phyloP scores from a whole-genome alignment of 768 basidiomycete species.

The Cantharellus anzutake region DNA sequence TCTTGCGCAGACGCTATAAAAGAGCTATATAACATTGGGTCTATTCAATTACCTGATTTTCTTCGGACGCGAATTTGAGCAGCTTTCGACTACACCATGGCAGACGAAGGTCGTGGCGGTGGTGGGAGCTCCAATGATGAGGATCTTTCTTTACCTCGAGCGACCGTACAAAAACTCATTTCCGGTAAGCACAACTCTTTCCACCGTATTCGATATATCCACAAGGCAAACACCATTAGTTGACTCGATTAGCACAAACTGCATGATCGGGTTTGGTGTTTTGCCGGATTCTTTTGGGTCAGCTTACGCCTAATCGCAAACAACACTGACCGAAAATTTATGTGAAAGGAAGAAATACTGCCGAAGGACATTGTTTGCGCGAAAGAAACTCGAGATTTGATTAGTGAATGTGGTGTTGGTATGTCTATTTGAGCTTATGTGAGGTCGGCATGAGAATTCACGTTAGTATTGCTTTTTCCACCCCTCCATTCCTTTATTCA shows the following conservation, averaged over 20 bases:
- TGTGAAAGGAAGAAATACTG: slow-evolving; percentile 47
- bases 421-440: slow-evolving; percentile 11
- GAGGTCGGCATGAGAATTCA: not conserved
- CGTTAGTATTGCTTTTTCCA: too few species aligned
- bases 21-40: too few species aligned
- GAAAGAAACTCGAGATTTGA: slow-evolving; percentile 91
- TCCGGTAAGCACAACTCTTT: slow-evolving; percentile 31
- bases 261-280: not conserved
- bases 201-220: not conserved
- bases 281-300: not conserved
- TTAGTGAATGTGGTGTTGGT: slow-evolving; percentile 99
- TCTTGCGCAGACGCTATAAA: too few species aligned
- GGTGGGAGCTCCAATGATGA: slow-evolving; percentile 37
- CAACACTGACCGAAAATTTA: not conserved
- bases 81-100: not conserved
- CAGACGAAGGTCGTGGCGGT: not conserved
- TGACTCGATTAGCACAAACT: not conserved
- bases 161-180: slow-evolving; percentile 96
- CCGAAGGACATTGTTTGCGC: slow-evolving; percentile 75
- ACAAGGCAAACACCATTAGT: not conserved
- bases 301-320: not conserved
- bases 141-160: slow-evolving; percentile 87
- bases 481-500: slow-evolving; percentile 17
- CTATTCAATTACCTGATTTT: not conserved
- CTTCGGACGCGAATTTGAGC: not conserved